Conservation (phyloP, 2,329 filamentous ascomycete genomes). For the Alternaria angustiovoidea region DNA sequence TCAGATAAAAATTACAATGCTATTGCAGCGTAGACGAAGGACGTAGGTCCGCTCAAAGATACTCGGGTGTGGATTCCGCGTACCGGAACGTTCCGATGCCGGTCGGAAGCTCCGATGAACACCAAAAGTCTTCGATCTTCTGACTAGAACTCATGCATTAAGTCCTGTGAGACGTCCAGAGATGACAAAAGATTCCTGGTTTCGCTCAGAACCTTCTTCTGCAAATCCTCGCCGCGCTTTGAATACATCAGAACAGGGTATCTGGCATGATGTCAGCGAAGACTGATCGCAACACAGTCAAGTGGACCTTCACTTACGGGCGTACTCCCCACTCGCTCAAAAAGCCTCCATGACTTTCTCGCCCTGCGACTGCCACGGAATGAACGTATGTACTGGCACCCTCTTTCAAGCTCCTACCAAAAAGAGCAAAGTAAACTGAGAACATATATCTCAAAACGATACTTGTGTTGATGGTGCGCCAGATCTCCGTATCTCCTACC, state of each 20-base stretch:
- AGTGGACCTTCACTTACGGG: conserved; percentile 49
- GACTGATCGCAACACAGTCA: no score
- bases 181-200: background rate
- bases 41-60: background rate
- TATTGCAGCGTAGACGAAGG: background rate
- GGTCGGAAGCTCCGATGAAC: background rate
- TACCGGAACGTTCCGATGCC: background rate
- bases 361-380: conserved; percentile 56
- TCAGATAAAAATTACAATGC: fast-evolving
- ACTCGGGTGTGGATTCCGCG: background rate
- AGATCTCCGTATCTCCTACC: conserved; percentile 2
- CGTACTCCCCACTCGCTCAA: conserved; percentile 59
- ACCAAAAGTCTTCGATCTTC: background rate
- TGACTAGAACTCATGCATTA: background rate
- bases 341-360: conserved; percentile 62
- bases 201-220: background rate
- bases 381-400: conserved; percentile 61
- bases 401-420: conserved; percentile 44
- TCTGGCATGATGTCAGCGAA: conserved; percentile 1
- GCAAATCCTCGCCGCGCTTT: background rate
- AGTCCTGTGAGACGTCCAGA: background rate
- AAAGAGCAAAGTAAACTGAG: conserved; percentile 38
- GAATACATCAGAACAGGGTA: conserved; percentile 6
- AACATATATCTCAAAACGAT: background rate
- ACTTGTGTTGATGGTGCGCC: conserved; percentile 2